These are phyloP conservation scores for Trichoderma brevicompactum DNA, from an alignment of 2,329 filamentous ascomycete genomes.

Conservation along the genomic window DNA sequence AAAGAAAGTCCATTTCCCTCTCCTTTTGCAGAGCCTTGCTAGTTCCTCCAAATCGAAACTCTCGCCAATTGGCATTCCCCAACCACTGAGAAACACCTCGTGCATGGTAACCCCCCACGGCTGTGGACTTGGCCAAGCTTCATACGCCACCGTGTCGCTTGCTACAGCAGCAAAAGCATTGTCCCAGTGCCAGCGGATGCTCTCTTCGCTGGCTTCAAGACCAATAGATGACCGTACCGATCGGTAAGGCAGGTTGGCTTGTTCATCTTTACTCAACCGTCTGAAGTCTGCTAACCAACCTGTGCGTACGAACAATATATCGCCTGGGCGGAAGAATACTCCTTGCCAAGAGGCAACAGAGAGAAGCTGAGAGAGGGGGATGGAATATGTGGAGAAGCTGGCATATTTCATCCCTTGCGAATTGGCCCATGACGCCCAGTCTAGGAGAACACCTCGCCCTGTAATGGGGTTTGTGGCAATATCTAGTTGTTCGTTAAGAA, in stretches of 20 bases:
- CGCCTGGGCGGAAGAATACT: background rate
- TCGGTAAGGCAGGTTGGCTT: background rate
- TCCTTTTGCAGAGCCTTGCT: slow-evolving; percentile 40
- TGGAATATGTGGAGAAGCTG: background rate
- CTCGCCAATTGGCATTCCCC: slow-evolving; percentile 57
- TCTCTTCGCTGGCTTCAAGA: slow-evolving; percentile 52
- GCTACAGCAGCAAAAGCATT: slow-evolving; percentile 59
- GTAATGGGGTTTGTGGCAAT: too few relatives aligned
- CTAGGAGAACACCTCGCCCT: slow-evolving; percentile 57
- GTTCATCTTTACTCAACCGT: background rate
- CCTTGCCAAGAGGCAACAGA: background rate
- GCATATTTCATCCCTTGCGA: slow-evolving; percentile 34
- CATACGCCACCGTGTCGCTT: slow-evolving; percentile 58
- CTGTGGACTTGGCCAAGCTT: slow-evolving; percentile 55
- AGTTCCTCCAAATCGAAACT: slow-evolving; percentile 52
- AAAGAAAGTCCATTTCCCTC: slow-evolving; percentile 47
- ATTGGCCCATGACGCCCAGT: slow-evolving; percentile 55
- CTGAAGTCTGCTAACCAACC: background rate
- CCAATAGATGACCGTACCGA: slow-evolving; percentile 47
- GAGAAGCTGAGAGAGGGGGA: background rate
- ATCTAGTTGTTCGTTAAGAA: too few relatives aligned
- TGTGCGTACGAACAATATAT: background rate
- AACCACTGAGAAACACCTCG: too few relatives aligned
- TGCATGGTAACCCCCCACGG: too few relatives aligned
- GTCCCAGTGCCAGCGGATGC: slow-evolving; percentile 62